Percentiles rank a stretch among this genome's conserved stretches.
Conservation (phyloP, 768 basidiomycete genomes). For the Termitomyces sp. region DNA sequence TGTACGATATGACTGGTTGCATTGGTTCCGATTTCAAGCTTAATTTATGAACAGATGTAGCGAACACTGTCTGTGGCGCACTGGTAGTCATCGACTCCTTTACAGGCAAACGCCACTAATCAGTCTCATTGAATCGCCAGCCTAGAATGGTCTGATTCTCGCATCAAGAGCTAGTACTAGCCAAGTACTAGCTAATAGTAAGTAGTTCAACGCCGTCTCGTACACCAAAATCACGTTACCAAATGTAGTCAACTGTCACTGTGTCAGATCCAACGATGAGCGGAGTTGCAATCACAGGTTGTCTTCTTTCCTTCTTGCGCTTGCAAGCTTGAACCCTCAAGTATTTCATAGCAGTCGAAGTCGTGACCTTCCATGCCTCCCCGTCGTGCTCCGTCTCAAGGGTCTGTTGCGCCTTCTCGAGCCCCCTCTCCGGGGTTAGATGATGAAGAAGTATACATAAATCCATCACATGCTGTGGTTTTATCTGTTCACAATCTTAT, state of each 20-base stretch:
- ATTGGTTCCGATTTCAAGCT: background rate
- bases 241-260: no score
- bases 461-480: background rate
- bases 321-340: background rate
- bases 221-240: no score
- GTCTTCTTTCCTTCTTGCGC: background rate
- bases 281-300: background rate
- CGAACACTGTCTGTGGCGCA: background rate
- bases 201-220: no score
- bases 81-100: background rate
- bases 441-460: slow-evolving; percentile 36
- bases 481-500: background rate
- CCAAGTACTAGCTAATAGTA: no score
- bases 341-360: background rate
- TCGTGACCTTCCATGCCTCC: slow-evolving; percentile 31
- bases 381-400: slow-evolving; percentile 48
- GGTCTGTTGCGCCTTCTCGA: slow-evolving; percentile 44
- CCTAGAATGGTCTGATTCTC: no score
- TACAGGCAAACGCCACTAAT: background rate
- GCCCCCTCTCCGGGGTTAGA: slow-evolving; percentile 39
- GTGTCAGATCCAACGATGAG: no score
- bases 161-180: no score
- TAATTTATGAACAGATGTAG: background rate
- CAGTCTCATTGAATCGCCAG: no score
- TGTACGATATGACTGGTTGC: background rate